Evolutionary conservation across 2,329 filamentous ascomycete species (phyloP).

Genomic region (Trichoderma asperellum): DNA sequence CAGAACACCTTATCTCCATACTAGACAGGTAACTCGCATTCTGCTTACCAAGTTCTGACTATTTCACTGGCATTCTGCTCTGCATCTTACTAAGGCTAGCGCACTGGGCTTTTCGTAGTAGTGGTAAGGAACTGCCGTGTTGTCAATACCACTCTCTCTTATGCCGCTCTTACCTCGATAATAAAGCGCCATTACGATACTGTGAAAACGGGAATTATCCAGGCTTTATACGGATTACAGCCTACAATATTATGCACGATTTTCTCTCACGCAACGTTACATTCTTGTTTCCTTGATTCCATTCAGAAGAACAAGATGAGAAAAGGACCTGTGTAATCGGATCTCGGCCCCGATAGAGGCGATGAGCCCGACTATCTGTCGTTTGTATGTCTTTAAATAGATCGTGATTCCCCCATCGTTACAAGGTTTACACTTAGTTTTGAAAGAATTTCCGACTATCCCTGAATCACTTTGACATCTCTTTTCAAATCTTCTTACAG

Average conservation of each 20-base stretch:
- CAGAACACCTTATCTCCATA: neutral
- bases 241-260: neutral
- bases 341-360: conserved; percentile 1
- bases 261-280: neutral
- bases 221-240: neutral
- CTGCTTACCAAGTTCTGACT: conserved; percentile 11
- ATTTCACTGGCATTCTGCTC: neutral
- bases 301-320: neutral
- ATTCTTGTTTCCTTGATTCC: neutral
- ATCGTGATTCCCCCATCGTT: neutral
- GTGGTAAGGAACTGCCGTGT: neutral
- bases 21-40: neutral
- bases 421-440: neutral
- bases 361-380: neutral
- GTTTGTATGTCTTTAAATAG: neutral
- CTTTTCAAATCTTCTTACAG: neutral
- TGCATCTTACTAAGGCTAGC: neutral
- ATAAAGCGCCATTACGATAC: neutral
- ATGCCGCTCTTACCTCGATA: neutral
- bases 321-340: neutral
- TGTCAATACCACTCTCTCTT: neutral
- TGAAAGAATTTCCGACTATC: neutral
- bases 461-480: too few species aligned
- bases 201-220: neutral
- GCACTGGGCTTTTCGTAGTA: neutral